These are phyloP conservation scores for Furcasterigmium sp. DNA, from an alignment of 2,329 filamentous ascomycete species.

Conservation along the genomic window DNA sequence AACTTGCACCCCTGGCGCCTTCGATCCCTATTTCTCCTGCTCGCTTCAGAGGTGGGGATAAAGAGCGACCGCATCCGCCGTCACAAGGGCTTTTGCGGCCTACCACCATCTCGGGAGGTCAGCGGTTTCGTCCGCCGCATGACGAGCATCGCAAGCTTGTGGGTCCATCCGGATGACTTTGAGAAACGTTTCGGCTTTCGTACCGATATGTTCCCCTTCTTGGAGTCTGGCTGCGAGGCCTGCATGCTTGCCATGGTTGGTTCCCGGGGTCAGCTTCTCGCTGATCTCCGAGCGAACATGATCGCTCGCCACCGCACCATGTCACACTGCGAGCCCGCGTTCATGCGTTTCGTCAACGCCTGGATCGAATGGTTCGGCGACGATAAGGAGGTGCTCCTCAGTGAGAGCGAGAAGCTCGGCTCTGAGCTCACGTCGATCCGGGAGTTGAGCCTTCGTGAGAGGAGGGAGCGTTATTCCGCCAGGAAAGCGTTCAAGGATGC, in stretches of 20 bases:
- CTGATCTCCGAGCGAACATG: conserved; percentile 39
- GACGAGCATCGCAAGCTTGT: conserved; percentile 28
- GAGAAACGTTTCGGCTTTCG: conserved; percentile 24
- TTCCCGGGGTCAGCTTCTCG: conserved; percentile 31
- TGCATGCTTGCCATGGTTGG: conserved; percentile 47
- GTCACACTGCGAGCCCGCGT: conserved; percentile 19
- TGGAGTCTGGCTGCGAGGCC: conserved; percentile 41
- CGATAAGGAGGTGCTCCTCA: conserved; percentile 1
- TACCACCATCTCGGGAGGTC: conserved; percentile 7
- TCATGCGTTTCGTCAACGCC: conserved; percentile 33
- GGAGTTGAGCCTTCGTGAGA: too few relatives aligned
- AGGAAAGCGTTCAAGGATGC: too few relatives aligned
- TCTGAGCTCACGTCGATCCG: conserved; percentile 3
- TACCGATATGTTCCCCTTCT: conserved; percentile 14
- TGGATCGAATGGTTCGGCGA: conserved; percentile 33
- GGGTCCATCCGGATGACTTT: conserved; percentile 31
- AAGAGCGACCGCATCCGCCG: conserved; percentile 21
- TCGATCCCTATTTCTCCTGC: conserved; percentile 33
- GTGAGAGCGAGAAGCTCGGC: conserved; percentile 4
- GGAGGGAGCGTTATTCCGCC: too few relatives aligned
- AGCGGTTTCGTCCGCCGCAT: conserved; percentile 23
- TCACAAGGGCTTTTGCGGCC: conserved; percentile 1
- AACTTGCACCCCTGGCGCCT: conserved; percentile 36
- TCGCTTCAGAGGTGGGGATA: conserved; percentile 34
- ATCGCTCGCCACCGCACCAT: conserved; percentile 18